Base-by-base conservation (phyloP, 2,329 filamentous ascomycete species). In the Talaromyces sp. region DNA sequence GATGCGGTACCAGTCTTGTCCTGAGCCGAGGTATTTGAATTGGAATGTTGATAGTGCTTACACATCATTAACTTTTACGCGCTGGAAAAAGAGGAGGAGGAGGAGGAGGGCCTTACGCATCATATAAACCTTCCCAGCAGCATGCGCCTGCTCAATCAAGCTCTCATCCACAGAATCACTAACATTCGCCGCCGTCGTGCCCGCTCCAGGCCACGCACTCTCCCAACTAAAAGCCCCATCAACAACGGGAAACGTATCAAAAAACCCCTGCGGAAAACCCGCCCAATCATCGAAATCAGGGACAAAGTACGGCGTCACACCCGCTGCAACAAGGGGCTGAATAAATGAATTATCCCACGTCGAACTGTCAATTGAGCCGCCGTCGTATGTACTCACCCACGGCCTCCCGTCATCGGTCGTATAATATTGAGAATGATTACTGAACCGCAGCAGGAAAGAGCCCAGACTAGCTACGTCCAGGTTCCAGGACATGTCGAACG, bases 221-320 rank as follows among this genome's bases (percentile, higher is more conserved):
- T 58, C 57, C 57, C 57, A 58, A 21, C 51, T 51, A 21, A 58
- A 48, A 11, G 57, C 57, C 9, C 57, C 57, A 55, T 54, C 57
- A 2, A 58, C 28, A 21, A 39, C 35, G 6, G 57, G 40, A 17
- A 50, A 58, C 2, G 25, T 9, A 22, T 58, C 57, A 33, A 58
- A 58, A 15, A 58, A 50, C 2, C 51, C 57, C 7, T 13, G 21
- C 4, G 57, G 57, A 35, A 54, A 58, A 2, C 36, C 43, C 21
- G 33, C 13, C 57, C 41, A 54, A 31, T 58, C 43, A 50, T 54
- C 51, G 11, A 50, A 58, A 36, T 58, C 43, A 33, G 57, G 57
- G 7, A 58, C 31, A 36, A 58, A 58, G 19, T 25, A 58, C 2
- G 51, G 51, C 3, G 10, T 58, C 3, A 54, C 33, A 1, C 57